Percentiles rank a stretch among this genome's conserved stretches.
These are phyloP conservation scores for Oryza australiensis DNA, from an alignment of 176 grass and related monocot species.

Conservation along the genomic window DNA sequence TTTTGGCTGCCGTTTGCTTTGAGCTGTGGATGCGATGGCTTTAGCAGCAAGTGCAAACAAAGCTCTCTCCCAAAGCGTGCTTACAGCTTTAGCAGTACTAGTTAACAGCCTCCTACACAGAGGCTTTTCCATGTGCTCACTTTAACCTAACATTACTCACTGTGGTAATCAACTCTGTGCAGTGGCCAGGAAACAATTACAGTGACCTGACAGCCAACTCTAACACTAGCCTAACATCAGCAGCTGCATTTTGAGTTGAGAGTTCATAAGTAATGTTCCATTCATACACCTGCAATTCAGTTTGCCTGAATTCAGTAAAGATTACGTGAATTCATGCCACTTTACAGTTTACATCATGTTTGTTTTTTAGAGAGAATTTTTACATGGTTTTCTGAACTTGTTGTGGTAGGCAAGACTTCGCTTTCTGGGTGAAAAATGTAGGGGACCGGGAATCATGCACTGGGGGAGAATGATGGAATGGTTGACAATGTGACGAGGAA, in stretches of 20 bases:
- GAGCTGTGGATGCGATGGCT: constrained; percentile 20
- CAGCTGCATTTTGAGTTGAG: background rate
- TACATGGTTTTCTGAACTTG: background rate
- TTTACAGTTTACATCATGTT: background rate
- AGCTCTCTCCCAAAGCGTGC: constrained; percentile 30
- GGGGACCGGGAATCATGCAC: constrained; percentile 28
- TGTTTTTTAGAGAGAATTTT: background rate
- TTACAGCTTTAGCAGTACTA: constrained; percentile 41
- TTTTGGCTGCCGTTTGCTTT: constrained; percentile 25
- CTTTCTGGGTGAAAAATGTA: background rate
- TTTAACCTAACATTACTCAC: constrained; percentile 15
- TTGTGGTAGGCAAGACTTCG: background rate
- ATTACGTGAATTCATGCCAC: background rate
- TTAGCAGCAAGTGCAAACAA: constrained; percentile 44
- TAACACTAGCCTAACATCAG: background rate
- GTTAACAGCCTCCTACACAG: constrained; percentile 1
- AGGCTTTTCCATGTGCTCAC: background rate
- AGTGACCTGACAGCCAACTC: background rate
- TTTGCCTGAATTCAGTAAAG: background rate
- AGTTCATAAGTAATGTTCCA: background rate
- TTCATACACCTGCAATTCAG: background rate
- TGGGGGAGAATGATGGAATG: constrained; percentile 32
- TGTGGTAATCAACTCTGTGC: background rate
- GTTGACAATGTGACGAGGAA: constrained; percentile 26
- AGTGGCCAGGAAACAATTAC: background rate